phyloP scores from a whole-genome alignment of 2,329 filamentous ascomycete genomes.

The Cytospora piceicola region DNA sequence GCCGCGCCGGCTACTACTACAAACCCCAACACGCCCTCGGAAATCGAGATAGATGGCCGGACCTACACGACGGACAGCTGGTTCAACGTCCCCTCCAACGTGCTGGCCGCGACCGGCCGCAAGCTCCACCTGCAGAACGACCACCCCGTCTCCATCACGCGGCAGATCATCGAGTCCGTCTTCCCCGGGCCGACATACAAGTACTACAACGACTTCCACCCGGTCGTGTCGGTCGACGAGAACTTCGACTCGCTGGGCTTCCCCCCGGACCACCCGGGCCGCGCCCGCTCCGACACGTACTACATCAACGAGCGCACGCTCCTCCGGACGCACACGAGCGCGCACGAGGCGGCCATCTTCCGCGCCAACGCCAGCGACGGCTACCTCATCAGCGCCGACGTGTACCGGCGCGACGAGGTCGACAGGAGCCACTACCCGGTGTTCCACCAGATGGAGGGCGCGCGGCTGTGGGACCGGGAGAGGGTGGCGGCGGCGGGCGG shows the following conservation, averaged over 20 bases:
- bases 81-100: conserved; percentile 81
- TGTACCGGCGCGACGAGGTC: conserved; percentile 93
- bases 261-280: conserved; percentile 82
- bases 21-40: conserved; percentile 32
- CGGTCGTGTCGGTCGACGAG: conserved; percentile 80
- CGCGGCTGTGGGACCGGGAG: conserved; percentile 80
- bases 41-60: conserved; percentile 64
- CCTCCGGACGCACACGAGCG: conserved; percentile 90
- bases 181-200: conserved; percentile 76
- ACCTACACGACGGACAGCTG: conserved; percentile 73
- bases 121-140: conserved; percentile 87
- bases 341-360: conserved; percentile 87
- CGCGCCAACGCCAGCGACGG: conserved; percentile 72
- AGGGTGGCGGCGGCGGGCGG: conserved; percentile 56
- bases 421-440: conserved; percentile 94
- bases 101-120: conserved; percentile 74
- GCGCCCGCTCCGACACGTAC: conserved; percentile 89
- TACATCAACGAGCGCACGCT: conserved; percentile 87
- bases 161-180: conserved; percentile 87
- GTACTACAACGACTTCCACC: conserved; percentile 77
- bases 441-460: conserved; percentile 99
- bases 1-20: conserved; percentile 12
- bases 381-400: conserved; percentile 90
- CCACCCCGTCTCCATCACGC: conserved; percentile 88
- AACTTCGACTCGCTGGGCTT: conserved; percentile 99